Conservation (phyloP, 2,329 filamentous ascomycete genomes). For the Xylaria multiplex region DNA sequence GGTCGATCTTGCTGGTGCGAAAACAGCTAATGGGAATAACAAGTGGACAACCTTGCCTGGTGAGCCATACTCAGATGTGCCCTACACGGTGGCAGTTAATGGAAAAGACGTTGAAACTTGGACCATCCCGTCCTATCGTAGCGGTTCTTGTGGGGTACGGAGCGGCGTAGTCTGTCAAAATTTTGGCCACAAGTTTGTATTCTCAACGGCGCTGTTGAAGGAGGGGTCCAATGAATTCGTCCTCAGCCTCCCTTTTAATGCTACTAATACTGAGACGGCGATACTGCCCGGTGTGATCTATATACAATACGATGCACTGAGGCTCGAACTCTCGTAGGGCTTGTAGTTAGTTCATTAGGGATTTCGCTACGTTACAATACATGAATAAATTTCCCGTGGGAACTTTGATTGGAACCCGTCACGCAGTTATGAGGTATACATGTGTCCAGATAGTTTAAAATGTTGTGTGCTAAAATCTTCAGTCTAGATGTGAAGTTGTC, state of each 20-base stretch:
- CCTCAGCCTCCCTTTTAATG: constrained; percentile 68
- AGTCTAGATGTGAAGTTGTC: too few species aligned
- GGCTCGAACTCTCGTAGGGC: constrained; percentile 57
- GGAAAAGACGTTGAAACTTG: constrained; percentile 52
- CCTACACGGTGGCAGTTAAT: constrained; percentile 57
- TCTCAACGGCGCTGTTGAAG: constrained; percentile 60
- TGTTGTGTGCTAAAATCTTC: too few species aligned
- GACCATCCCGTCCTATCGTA: constrained; percentile 56
- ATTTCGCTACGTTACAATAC: background rate
- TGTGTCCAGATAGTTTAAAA: too few species aligned
- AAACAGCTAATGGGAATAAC: constrained; percentile 67
- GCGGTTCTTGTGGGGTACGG: constrained; percentile 68
- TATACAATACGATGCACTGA: constrained; percentile 72
- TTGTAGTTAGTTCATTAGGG: background rate
- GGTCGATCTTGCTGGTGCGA: constrained; percentile 70
- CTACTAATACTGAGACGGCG: constrained; percentile 67
- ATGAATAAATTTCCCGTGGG: background rate
- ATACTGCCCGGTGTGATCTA: constrained; percentile 65
- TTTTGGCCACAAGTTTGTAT: constrained; percentile 67
- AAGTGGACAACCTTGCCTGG: constrained; percentile 61
- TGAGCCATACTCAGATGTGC: constrained; percentile 64
- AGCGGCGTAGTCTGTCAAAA: constrained; percentile 71
- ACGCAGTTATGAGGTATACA: too few species aligned
- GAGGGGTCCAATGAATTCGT: constrained; percentile 65
- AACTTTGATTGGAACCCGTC: too few species aligned